A percentile compares a stretch with the other conserved stretches of the same genome.
phyloP scores from a whole-genome alignment of 768 basidiomycete genomes.

The Suillus variegatus region DNA sequence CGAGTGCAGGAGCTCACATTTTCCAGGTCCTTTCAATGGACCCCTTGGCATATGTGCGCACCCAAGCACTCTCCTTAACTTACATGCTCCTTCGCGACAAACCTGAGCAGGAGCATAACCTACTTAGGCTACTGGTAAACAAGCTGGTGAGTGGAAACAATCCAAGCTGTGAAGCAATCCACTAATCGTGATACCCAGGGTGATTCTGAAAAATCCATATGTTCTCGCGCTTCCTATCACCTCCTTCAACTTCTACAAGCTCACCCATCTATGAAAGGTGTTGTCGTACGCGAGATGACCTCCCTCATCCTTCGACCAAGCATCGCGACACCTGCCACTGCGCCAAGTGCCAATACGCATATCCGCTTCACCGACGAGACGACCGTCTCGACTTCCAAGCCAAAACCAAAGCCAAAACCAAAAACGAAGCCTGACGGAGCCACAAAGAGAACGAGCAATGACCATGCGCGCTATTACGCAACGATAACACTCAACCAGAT shows the following conservation, averaged over 20 bases:
- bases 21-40: conserved; percentile 77
- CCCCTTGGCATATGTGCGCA: conserved; percentile 85
- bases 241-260: conserved; percentile 85
- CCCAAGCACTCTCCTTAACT: conserved; percentile 76
- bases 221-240: conserved; percentile 88
- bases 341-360: conserved; percentile 39
- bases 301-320: conserved; percentile 67
- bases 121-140: conserved; percentile 89
- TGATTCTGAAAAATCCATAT: conserved; percentile 84
- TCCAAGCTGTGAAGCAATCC: background rate
- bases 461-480: conserved; percentile 89
- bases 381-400: conserved; percentile 1
- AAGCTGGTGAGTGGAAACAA: conserved; percentile 66
- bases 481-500: conserved; percentile 95
- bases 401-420: conserved; percentile 15
- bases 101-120: conserved; percentile 97
- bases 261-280: conserved; percentile 90
- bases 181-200: conserved; percentile 49
- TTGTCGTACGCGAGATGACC: conserved; percentile 86
- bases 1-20: conserved; percentile 6
- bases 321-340: conserved; percentile 36
- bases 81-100: conserved; percentile 82
- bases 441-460: conserved; percentile 49
- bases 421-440: conserved; percentile 21
- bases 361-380: conserved; percentile 51